Base-by-base conservation (phyloP, 176 grass and related monocot genomes). In the Rhynchospora breviuscula region DNA sequence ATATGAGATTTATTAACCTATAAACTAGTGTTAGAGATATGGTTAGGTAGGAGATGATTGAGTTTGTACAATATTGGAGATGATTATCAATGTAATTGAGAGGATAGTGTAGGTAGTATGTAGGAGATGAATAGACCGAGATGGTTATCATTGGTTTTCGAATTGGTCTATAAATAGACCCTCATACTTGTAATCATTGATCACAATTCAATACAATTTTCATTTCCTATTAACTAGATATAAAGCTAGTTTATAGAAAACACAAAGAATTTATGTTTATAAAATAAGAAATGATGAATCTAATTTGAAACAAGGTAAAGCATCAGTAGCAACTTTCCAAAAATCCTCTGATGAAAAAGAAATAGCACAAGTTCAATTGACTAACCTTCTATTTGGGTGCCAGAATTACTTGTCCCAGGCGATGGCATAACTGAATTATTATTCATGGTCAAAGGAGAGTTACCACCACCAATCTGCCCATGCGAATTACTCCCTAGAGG, bases 211-310 rank as follows among this genome's bases (percentile, higher is more conserved):
- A 40, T 40, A 40, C 4, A 40, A 40, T 40, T 40, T 40, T 40
- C 4, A 40, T 40, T 40, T 5, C 95, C 92, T 92, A 98, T 35
- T 92, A 94, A 67, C 95, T 53, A 76, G 72, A 53, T 17, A 54
- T 26, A 48, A 76, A 14, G 10, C 72, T 26, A 52, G 47, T 54
- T 25, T 53, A 54, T 29, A 76, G 3, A 7, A 77, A 21, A 77
- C 67, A 21, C 40, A 45, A 71, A 46, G 7, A 71, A 14, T 56
- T 19, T 76, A 23, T 54, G 48, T 77, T 56, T 53, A 29, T 23
- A 77, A 77, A 40, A 77, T 56, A 10, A 57, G 49, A 78, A 56
- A 33, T 78, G 73, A 9, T 54, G 51, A 33, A 78, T 78, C 23
- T 78, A 33, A 56, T 78, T 78, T 40, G 40, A 54, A 57, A 78